phyloP scores from a whole-genome alignment of 1,139 yeast genomes.

The Spathaspora sp. region DNA sequence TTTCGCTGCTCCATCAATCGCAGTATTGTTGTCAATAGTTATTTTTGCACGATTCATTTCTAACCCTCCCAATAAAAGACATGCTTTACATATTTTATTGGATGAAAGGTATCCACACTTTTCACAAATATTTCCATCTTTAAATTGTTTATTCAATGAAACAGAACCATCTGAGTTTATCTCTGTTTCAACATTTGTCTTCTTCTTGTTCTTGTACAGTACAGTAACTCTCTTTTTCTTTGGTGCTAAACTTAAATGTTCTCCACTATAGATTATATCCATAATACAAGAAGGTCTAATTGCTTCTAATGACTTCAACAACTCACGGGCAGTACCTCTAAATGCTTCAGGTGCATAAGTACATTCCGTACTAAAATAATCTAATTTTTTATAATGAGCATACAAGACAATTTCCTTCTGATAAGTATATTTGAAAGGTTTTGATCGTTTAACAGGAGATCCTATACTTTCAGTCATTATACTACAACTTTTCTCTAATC shows the following conservation, averaged over 20 bases:
- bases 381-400: constrained; percentile 94
- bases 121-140: constrained; percentile 75
- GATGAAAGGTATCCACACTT: constrained; percentile 91
- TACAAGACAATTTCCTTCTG: constrained; percentile 96
- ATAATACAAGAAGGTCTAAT: constrained; percentile 91
- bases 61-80: constrained; percentile 81
- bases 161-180: constrained; percentile 63
- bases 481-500: constrained; percentile 87
- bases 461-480: constrained; percentile 81
- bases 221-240: constrained; percentile 41
- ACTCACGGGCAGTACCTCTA: constrained; percentile 93
- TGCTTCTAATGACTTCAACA: constrained; percentile 85
- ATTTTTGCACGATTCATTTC: constrained; percentile 72
- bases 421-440: constrained; percentile 93
- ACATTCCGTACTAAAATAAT: constrained; percentile 96
- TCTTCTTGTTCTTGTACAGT: constrained; percentile 30
- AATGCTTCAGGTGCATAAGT: constrained; percentile 98
- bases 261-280: constrained; percentile 94
- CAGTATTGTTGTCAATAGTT: constrained; percentile 48
- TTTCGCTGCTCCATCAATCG: constrained; percentile 67
- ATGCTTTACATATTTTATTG: constrained; percentile 88
- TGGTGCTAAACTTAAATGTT: constrained; percentile 68
- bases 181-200: constrained; percentile 40
- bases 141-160: constrained; percentile 32
- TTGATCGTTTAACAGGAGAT: constrained; percentile 83